phyloP scores from a whole-genome alignment of 129 eudicot species.

The Centella asiatica region DNA sequence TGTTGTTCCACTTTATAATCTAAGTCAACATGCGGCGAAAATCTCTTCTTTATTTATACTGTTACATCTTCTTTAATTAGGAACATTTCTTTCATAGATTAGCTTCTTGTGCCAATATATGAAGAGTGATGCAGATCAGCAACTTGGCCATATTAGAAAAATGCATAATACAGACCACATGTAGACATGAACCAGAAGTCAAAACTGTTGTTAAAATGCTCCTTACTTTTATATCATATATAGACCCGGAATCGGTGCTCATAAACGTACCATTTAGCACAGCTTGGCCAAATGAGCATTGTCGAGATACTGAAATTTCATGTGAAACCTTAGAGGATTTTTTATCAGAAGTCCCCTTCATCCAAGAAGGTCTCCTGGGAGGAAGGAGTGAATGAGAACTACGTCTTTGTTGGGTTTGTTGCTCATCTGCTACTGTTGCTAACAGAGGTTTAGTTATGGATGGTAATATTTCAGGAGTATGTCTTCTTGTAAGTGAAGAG shows the following conservation, averaged over 20 bases:
- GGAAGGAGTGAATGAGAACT: slow-evolving; percentile 77
- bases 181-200: too few species aligned
- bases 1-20: too few species aligned
- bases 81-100: too few species aligned
- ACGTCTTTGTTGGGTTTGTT: slow-evolving; percentile 47
- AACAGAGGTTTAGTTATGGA: slow-evolving; percentile 59
- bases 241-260: slow-evolving; percentile 1
- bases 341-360: slow-evolving; percentile 34
- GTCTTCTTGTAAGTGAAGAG: slow-evolving; percentile 68
- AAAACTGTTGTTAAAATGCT: too few species aligned
- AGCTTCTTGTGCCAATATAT: too few species aligned
- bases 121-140: too few species aligned
- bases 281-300: slow-evolving; percentile 70
- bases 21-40: too few species aligned
- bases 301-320: slow-evolving; percentile 48
- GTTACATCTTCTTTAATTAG: too few species aligned
- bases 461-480: slow-evolving; percentile 71
- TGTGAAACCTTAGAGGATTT: slow-evolving; percentile 51
- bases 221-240: too few species aligned
- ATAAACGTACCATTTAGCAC: slow-evolving; percentile 63
- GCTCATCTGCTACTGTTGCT: slow-evolving; percentile 40
- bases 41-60: too few species aligned
- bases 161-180: too few species aligned
- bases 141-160: too few species aligned
- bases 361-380: slow-evolving; percentile 49